Conservation (phyloP, 1,139 yeast genomes). For the Candida sanyaensis region DNA sequence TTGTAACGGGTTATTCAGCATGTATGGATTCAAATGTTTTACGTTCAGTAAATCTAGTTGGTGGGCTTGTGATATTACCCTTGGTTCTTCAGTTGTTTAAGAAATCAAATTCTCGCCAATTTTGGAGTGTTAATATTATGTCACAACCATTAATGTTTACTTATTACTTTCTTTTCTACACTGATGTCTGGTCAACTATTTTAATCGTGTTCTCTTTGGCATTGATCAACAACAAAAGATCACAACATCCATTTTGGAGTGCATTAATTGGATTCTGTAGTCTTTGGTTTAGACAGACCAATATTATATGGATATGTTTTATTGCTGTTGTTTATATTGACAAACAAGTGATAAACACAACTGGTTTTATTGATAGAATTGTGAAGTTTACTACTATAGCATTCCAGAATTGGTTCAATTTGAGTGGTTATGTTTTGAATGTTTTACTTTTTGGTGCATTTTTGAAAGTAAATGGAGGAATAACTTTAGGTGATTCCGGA, state of each 20-base stretch:
- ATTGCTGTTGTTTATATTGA: constrained; percentile 60
- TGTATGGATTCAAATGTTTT: constrained; percentile 44
- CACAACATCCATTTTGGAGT: constrained; percentile 23
- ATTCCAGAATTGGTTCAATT: constrained; percentile 24
- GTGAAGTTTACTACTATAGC: constrained; percentile 21
- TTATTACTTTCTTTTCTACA: constrained; percentile 78
- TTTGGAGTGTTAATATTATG: constrained; percentile 50
- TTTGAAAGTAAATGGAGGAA: constrained; percentile 67
- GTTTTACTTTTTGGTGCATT: constrained; percentile 56
- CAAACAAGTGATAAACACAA: constrained; percentile 24
- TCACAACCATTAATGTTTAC: constrained; percentile 72
- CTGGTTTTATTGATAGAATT: constrained; percentile 11
- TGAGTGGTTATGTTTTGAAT: constrained; percentile 57
- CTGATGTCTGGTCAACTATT: constrained; percentile 90
- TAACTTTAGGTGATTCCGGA: constrained; percentile 85
- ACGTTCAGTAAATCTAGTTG: constrained; percentile 62
- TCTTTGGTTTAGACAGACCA: constrained; percentile 84
- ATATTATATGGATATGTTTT: constrained; percentile 81
- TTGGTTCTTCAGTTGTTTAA: constrained; percentile 28
- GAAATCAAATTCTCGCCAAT: constrained; percentile 29
- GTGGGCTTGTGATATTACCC: constrained; percentile 61
- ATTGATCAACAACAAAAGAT: constrained; percentile 29
- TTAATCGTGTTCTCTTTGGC: constrained; percentile 50
- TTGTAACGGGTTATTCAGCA: constrained; percentile 17
- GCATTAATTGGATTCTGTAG: constrained; percentile 57